Percentiles rank a stretch among this genome's conserved stretches.
phyloP scores from a whole-genome alignment of 78 protist species.

The Dictyostelium firmibasis region DNA sequence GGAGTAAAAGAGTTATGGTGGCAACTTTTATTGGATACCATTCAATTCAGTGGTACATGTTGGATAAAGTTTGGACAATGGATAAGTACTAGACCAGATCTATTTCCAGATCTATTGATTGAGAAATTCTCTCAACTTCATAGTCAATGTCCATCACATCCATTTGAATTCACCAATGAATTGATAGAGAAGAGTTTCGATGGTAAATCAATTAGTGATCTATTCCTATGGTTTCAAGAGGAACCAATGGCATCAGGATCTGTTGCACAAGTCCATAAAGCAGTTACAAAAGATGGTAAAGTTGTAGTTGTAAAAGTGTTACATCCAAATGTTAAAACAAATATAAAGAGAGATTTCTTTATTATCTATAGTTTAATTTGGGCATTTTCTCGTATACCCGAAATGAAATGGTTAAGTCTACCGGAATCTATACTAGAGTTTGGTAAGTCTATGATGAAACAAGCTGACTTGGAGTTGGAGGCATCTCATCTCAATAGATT shows the following conservation, averaged over 20 bases:
- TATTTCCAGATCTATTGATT: constrained; percentile 55
- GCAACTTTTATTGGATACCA: constrained; percentile 26
- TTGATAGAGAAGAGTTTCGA: constrained; percentile 5
- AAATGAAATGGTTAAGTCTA: constrained; percentile 61
- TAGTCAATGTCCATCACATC: constrained; percentile 69
- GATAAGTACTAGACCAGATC: constrained; percentile 80
- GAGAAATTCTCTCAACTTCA: constrained; percentile 50
- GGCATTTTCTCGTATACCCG: constrained; percentile 57
- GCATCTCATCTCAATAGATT: constrained; percentile 43
- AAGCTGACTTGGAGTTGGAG: constrained; percentile 28
- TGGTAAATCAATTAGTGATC: background rate
- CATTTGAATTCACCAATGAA: constrained; percentile 20
- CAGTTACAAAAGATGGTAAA: constrained; percentile 31
- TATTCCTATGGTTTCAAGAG: constrained; percentile 47
- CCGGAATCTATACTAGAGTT: constrained; percentile 66
- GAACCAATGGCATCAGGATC: constrained; percentile 83
- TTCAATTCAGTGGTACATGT: constrained; percentile 63
- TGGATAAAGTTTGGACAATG: constrained; percentile 86
- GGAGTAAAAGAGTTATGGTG: constrained; percentile 31
- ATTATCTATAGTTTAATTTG: constrained; percentile 49
- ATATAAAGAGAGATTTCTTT: constrained; percentile 40
- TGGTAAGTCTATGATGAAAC: constrained; percentile 74
- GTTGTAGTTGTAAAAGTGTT: constrained; percentile 75
- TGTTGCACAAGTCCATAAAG: constrained; percentile 83
- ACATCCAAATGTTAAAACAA: constrained; percentile 52